phyloP scores from a whole-genome alignment of 306 rosid genomes.

The Vigna nakashimae region DNA sequence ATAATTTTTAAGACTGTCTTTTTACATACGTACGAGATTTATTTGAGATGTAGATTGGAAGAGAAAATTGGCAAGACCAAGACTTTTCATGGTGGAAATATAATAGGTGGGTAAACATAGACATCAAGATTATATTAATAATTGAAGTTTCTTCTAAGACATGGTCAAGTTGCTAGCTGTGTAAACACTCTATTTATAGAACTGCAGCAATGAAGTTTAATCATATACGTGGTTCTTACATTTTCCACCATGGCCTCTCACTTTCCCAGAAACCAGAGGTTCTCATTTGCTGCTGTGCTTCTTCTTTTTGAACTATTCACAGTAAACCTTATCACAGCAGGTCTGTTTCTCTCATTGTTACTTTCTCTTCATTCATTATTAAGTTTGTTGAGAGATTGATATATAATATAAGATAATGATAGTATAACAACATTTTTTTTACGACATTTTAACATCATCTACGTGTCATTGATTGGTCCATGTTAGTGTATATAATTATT shows the following conservation, averaged over 20 bases:
- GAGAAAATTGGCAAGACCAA: constrained; percentile 30
- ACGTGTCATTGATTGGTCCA: too few species aligned
- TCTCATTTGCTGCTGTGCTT: constrained; percentile 18
- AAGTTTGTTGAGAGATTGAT: too few species aligned
- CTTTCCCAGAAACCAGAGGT: neutral
- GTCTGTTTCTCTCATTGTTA: neutral
- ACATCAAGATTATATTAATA: constrained; percentile 30
- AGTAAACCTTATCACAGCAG: constrained; percentile 30
- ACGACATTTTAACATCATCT: too few species aligned
- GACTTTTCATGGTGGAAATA: constrained; percentile 27
- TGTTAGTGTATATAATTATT: too few species aligned
- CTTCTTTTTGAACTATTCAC: constrained; percentile 34
- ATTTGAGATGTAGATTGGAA: neutral
- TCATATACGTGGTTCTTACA: neutral
- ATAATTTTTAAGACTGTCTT: neutral
- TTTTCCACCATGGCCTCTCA: constrained; percentile 33
- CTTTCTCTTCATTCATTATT: too few species aligned
- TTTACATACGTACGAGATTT: neutral
- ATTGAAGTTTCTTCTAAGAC: constrained; percentile 1
- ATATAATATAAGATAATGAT: too few species aligned
- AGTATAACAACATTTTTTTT: too few species aligned
- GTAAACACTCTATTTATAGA: neutral
- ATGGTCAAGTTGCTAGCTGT: constrained; percentile 8
- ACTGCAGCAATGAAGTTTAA: neutral
- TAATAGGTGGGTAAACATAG: constrained; percentile 23